phyloP scores from a whole-genome alignment of 2,329 filamentous ascomycete genomes.

The Trichoderma aggressivum region DNA sequence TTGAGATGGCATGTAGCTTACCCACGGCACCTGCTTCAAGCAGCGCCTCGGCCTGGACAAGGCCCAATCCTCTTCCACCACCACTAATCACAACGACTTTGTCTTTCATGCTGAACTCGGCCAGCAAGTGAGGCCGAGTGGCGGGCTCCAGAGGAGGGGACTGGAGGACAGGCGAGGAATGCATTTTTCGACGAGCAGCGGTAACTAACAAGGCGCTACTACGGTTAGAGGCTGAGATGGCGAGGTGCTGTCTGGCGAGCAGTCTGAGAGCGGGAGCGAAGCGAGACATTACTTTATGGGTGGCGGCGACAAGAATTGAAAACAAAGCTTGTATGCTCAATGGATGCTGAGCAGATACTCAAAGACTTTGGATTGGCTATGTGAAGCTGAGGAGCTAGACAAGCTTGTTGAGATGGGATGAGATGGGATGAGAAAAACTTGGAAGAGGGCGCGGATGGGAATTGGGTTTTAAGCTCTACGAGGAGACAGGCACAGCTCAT shows the following conservation, averaged over 20 bases:
- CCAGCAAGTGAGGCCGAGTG: constrained; percentile 41
- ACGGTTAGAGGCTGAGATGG: constrained; percentile 1
- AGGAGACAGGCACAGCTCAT: constrained; percentile 1
- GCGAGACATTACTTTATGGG: constrained; percentile 27
- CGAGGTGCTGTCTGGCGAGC: constrained; percentile 23
- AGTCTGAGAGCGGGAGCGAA: constrained; percentile 24
- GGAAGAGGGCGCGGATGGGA: constrained; percentile 1
- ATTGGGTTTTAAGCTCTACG: constrained; percentile 17
- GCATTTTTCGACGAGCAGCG: constrained; percentile 23
- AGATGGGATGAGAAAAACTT: not conserved
- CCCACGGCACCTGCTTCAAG: constrained; percentile 73
- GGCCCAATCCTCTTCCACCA: constrained; percentile 70
- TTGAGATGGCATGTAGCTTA: constrained; percentile 28
- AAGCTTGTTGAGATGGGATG: not conserved
- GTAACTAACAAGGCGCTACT: constrained; percentile 14
- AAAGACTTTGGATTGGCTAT: not conserved
- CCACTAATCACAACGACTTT: constrained; percentile 76
- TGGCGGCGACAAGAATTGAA: not conserved
- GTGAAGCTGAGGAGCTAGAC: not conserved
- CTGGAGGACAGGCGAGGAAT: constrained; percentile 22
- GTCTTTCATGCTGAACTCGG: constrained; percentile 72
- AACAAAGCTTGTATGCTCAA: not conserved
- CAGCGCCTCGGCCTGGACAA: constrained; percentile 75
- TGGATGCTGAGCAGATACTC: not conserved
- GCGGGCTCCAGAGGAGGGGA: constrained; percentile 23